Evolutionary conservation across 2,329 filamentous ascomycete species (phyloP).

Genomic region (Lecanosticta acicola): DNA sequence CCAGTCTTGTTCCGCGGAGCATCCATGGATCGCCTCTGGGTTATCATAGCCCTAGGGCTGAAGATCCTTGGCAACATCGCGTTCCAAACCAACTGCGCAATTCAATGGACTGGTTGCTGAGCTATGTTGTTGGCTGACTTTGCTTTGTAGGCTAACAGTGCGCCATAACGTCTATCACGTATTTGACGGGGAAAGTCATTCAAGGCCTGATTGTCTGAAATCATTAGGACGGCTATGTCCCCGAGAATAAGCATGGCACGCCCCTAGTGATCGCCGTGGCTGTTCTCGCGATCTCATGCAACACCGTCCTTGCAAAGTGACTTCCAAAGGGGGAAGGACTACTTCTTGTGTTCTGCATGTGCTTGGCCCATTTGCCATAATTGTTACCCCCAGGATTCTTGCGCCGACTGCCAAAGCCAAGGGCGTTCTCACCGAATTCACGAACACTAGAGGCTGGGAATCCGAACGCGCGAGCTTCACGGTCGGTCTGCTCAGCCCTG

Average conservation of each 20-base stretch:
- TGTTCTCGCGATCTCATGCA: conserved; percentile 36
- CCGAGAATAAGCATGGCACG: conserved; percentile 44
- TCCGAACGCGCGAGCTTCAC: conserved; percentile 37
- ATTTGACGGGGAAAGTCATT: conserved; percentile 14
- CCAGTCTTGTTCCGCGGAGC: conserved; percentile 10
- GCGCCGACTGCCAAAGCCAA: conserved; percentile 38
- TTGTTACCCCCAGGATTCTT: conserved; percentile 43
- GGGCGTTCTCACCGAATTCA: conserved; percentile 45
- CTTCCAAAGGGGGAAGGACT: conserved; percentile 46
- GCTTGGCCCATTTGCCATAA: conserved; percentile 49
- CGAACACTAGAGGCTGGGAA: conserved; percentile 43
- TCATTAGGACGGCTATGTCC: conserved; percentile 2
- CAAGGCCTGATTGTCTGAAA: conserved; percentile 19
- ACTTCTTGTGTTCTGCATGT: conserved; percentile 47
- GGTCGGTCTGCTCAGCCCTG: conserved; percentile 36
- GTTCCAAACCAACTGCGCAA: conserved; percentile 5
- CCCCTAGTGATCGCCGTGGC: conserved; percentile 44
- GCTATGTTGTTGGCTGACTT: conserved; percentile 33
- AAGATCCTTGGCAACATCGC: conserved; percentile 6
- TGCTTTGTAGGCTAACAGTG: conserved; percentile 18
- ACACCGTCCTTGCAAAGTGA: conserved; percentile 39
- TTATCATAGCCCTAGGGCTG: conserved; percentile 8
- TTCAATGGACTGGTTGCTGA: conserved; percentile 30
- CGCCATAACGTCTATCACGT: conserved; percentile 10
- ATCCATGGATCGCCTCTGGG: conserved; percentile 5